These are phyloP conservation scores for Globisporangium viniferum DNA, from an alignment of 352 stramenopile genomes.

Conservation along the genomic window DNA sequence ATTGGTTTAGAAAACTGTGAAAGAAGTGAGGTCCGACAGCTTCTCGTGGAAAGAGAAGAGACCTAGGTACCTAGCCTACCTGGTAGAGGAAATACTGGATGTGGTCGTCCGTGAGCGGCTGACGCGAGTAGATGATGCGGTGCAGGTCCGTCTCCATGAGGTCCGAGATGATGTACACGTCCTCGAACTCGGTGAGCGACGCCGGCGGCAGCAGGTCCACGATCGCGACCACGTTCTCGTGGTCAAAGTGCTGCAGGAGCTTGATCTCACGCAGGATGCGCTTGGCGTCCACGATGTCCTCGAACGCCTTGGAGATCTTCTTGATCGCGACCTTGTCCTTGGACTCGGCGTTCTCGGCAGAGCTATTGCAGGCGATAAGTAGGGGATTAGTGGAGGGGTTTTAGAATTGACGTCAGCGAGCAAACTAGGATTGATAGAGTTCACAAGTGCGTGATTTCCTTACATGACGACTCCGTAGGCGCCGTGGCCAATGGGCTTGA, in stretches of 20 bases:
- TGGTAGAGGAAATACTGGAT: conserved; percentile 94
- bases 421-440: not conserved
- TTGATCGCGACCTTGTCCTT: conserved; percentile 86
- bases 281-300: conserved; percentile 99
- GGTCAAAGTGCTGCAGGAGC: conserved; percentile 91
- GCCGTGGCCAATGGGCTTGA: conserved; percentile 94
- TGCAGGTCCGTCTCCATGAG: conserved; percentile 99
- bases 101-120: conserved; percentile 90
- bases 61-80: conserved; percentile 19
- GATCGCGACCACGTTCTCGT: conserved; percentile 96
- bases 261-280: conserved; percentile 98
- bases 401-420: not conserved
- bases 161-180: conserved; percentile 98
- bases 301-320: conserved; percentile 91
- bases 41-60: not conserved
- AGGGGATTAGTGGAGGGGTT: not conserved
- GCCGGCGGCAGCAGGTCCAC: conserved; percentile 93
- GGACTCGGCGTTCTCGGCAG: conserved; percentile 77
- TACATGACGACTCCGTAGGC: conserved; percentile 94
- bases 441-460: conserved; percentile 17
- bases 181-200: conserved; percentile 93
- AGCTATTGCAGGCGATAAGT: conserved; percentile 30
- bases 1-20: not conserved
- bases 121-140: conserved; percentile 96
- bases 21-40: not conserved